phyloP scores from a whole-genome alignment of 2,329 filamentous ascomycete species.

The Trichoderma cornu-damae region DNA sequence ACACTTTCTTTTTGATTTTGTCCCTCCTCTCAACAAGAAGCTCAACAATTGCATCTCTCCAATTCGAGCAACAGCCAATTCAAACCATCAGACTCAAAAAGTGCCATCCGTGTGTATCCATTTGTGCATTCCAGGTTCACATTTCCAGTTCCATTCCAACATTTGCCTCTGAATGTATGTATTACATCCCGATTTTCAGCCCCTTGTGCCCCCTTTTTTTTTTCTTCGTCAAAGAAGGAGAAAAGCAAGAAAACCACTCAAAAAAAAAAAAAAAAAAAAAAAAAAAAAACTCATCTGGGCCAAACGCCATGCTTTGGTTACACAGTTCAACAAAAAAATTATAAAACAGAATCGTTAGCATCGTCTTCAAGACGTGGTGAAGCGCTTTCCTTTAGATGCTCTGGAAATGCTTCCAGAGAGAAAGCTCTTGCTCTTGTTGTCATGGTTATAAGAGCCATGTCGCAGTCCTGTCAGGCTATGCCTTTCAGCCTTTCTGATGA shows the following conservation, averaged over 20 bases:
- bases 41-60: not conserved
- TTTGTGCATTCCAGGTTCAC: not conserved
- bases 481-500: constrained; percentile 22
- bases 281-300: not conserved
- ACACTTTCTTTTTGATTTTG: not conserved
- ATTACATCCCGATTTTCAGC: not conserved
- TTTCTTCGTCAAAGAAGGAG: not conserved
- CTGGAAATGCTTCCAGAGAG: not conserved
- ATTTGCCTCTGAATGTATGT: not conserved
- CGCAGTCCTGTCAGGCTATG: constrained; percentile 21
- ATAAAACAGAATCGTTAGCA: not conserved
- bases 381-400: constrained; percentile 3
- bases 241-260: not conserved
- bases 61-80: constrained; percentile 6
- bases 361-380: constrained; percentile 6
- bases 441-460: not conserved
- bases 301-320: not conserved
- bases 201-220: not conserved
- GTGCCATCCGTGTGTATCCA: not conserved
- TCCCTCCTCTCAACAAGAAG: not conserved
- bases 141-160: constrained; percentile 10
- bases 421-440: constrained; percentile 11
- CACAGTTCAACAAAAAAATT: not conserved
- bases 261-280: too few relatives aligned
- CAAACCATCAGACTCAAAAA: not conserved